Evolutionary conservation across 179 eudicot genomes (phyloP).

Genomic region (Amaranthus tricolor): DNA sequence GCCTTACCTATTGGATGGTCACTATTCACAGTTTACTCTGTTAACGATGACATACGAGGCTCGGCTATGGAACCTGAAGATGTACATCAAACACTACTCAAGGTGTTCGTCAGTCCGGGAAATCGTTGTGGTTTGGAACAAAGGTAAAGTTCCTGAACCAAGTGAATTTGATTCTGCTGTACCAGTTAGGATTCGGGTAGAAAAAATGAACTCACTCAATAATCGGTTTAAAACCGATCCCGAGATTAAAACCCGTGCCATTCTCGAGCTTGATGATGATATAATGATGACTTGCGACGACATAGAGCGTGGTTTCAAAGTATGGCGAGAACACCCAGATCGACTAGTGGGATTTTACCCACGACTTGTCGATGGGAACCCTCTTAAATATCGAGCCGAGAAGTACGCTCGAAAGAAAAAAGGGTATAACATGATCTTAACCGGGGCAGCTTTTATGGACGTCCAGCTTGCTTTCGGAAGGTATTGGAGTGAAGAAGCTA

Average conservation of each 20-base stretch:
- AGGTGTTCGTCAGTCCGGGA: conserved; percentile 89
- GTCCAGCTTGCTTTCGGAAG: conserved; percentile 55
- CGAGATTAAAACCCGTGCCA: conserved; percentile 63
- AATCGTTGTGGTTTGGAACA: conserved; percentile 94
- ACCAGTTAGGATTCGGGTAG: conserved; percentile 76
- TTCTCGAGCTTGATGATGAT: conserved; percentile 95
- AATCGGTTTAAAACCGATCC: conserved; percentile 79
- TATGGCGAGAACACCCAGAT: conserved; percentile 89
- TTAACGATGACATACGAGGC: conserved; percentile 97
- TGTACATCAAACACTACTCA: conserved; percentile 88
- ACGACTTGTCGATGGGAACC: conserved; percentile 50
- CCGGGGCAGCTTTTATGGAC: conserved; percentile 94
- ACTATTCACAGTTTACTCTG: conserved; percentile 83
- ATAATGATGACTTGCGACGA: conserved; percentile 94
- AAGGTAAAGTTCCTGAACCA: conserved; percentile 60
- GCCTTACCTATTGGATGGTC: conserved; percentile 64
- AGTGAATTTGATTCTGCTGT: conserved; percentile 79
- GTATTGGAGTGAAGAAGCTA: conserved; percentile 83
- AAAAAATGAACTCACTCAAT: conserved; percentile 75
- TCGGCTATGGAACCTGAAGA: conserved; percentile 85
- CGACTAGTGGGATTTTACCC: conserved; percentile 93
- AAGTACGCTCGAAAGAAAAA: conserved; percentile 65
- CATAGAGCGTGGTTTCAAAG: conserved; percentile 79
- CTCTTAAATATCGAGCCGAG: conserved; percentile 65
- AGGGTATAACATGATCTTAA: conserved; percentile 85